phyloP scores from a whole-genome alignment of 2,329 filamentous ascomycete genomes.

The Colletotrichum kahawae region DNA sequence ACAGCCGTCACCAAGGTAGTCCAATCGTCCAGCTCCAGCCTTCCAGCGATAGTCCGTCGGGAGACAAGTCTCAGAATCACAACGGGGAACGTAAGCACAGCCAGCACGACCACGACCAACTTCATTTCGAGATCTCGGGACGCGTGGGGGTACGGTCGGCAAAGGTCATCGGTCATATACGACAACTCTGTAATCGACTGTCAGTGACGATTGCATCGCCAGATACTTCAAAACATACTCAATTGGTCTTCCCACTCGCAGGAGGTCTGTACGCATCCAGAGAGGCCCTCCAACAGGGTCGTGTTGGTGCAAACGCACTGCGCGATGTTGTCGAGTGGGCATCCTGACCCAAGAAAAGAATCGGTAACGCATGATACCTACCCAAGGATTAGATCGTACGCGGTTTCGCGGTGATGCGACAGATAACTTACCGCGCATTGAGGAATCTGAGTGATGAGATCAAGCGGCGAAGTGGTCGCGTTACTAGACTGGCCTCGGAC shows the following conservation, averaged over 20 bases:
- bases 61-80: not conserved
- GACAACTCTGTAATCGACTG: not conserved
- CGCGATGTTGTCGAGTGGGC: not conserved
- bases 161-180: not conserved
- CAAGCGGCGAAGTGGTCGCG: not conserved
- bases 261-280: not conserved
- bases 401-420: fast-evolving
- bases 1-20: not conserved
- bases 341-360: not conserved
- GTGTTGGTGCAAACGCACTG: constrained; percentile 12
- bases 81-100: not conserved
- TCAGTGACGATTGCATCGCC: not conserved
- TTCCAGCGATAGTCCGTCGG: not conserved
- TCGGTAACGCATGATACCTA: not conserved
- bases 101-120: not conserved
- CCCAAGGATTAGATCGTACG: not conserved
- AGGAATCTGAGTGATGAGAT: not conserved
- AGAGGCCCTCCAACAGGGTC: not conserved
- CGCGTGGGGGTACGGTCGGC: not conserved
- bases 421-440: not conserved
- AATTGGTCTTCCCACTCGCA: constrained; percentile 7
- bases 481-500: not conserved
- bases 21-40: constrained; percentile 9
- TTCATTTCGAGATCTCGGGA: constrained; percentile 4
- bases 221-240: not conserved